phyloP scores from a whole-genome alignment of 164 flowering plant genomes.

The Sextonia rubra region DNA sequence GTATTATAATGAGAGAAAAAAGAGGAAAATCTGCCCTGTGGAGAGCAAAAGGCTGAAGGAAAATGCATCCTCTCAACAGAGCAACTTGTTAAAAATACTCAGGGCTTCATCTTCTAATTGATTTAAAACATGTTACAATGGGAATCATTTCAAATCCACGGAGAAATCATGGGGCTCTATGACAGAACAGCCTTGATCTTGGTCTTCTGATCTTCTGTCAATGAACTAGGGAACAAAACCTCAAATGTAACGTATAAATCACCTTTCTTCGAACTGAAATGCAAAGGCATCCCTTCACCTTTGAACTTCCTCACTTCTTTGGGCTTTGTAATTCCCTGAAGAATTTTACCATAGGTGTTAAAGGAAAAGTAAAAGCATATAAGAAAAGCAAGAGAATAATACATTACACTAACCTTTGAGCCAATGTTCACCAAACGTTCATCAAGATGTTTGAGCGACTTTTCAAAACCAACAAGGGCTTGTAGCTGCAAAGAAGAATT shows the following conservation, averaged over 20 bases:
- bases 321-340: slow-evolving; percentile 87
- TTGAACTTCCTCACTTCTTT: slow-evolving; percentile 87
- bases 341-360: slow-evolving; percentile 1
- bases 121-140: slow-evolving; percentile 31
- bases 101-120: slow-evolving; percentile 1
- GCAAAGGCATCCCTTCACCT: slow-evolving; percentile 98
- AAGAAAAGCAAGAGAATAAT: background rate
- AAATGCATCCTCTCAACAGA: background rate
- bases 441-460: slow-evolving; percentile 88
- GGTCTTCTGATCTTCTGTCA: slow-evolving; percentile 86
- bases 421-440: slow-evolving; percentile 80
- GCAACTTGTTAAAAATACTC: slow-evolving; percentile 4
- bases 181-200: slow-evolving; percentile 69
- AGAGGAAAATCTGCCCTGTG: background rate
- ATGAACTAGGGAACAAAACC: slow-evolving; percentile 80
- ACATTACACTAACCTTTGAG: slow-evolving; percentile 51
- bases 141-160: slow-evolving; percentile 16
- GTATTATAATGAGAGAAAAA: background rate
- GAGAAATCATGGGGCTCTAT: slow-evolving; percentile 19
- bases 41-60: background rate
- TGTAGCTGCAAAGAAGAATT: slow-evolving; percentile 51
- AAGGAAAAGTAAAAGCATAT: background rate
- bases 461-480: slow-evolving; percentile 98
- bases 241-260: slow-evolving; percentile 80
- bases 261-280: slow-evolving; percentile 85